Evolutionary conservation across 371 early-diverging fungal species (phyloP).

Genomic region (Amoeboaphelidium protococcarum): DNA sequence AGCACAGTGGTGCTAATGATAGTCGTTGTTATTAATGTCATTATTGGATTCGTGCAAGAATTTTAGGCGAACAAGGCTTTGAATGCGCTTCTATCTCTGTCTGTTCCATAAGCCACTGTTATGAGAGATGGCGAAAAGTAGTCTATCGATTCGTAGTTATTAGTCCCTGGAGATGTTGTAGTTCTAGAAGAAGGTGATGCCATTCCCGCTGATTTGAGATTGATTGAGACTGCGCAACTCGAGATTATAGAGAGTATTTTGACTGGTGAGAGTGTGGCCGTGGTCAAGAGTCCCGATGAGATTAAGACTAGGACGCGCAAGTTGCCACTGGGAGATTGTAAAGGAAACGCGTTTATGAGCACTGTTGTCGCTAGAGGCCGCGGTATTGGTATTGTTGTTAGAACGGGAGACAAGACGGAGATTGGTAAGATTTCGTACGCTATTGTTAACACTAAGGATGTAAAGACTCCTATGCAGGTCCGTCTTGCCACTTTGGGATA

Average conservation of each 20-base stretch:
- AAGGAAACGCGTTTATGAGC: constrained; percentile 58
- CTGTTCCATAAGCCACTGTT: constrained; percentile 25
- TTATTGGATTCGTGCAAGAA: constrained; percentile 63
- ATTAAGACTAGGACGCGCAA: constrained; percentile 19
- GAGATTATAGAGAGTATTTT: constrained; percentile 59
- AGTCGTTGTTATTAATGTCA: constrained; percentile 44
- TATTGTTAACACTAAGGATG: not conserved
- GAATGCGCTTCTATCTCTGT: constrained; percentile 48
- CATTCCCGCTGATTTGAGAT: constrained; percentile 56
- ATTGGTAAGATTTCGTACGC: constrained; percentile 4
- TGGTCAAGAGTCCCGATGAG: constrained; percentile 23
- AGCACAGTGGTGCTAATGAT: constrained; percentile 29
- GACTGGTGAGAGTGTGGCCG: constrained; percentile 57
- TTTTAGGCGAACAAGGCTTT: constrained; percentile 63
- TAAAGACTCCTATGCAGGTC: not conserved
- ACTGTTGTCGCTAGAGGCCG: constrained; percentile 48
- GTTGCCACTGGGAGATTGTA: constrained; percentile 54
- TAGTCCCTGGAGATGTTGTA: constrained; percentile 69
- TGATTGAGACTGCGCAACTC: constrained; percentile 48
- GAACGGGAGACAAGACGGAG: constrained; percentile 62
- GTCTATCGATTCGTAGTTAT: constrained; percentile 29
- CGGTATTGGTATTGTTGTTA: constrained; percentile 54
- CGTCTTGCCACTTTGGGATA: not conserved
- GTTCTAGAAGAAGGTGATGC: constrained; percentile 60
- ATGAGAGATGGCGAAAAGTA: constrained; percentile 42